These are phyloP conservation scores for Heterobasidion annosum DNA, from an alignment of 1,284 basidiomycete genomes.

Conservation along the genomic window DNA sequence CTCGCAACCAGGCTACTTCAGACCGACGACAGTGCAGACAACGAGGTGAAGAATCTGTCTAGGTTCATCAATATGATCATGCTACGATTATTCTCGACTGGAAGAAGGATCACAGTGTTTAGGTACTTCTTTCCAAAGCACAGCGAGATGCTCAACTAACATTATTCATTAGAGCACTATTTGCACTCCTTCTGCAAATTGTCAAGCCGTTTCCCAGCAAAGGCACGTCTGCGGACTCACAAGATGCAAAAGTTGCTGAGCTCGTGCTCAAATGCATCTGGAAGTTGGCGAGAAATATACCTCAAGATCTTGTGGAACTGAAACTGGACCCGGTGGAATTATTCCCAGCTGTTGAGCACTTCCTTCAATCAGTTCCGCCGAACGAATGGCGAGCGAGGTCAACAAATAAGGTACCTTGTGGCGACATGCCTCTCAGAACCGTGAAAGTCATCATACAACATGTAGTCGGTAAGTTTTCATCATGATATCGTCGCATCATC, in stretches of 20 bases:
- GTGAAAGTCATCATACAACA: slow-evolving; percentile 98
- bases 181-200: slow-evolving; percentile 80
- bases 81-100: slow-evolving; percentile 86
- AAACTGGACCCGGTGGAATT: slow-evolving; percentile 82
- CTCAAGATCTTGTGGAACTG: slow-evolving; percentile 79
- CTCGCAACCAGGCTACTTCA: slow-evolving; percentile 84
- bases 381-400: slow-evolving; percentile 93
- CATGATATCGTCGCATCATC: not conserved
- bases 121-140: slow-evolving; percentile 40
- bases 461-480: slow-evolving; percentile 68
- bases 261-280: slow-evolving; percentile 97
- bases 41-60: slow-evolving; percentile 80
- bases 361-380: slow-evolving; percentile 88
- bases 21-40: slow-evolving; percentile 75
- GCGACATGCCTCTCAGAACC: slow-evolving; percentile 94
- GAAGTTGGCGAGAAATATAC: slow-evolving; percentile 94
- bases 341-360: slow-evolving; percentile 91
- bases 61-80: slow-evolving; percentile 99
- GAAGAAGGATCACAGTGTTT: slow-evolving; percentile 87
- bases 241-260: slow-evolving; percentile 89
- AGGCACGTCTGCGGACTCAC: slow-evolving; percentile 58
- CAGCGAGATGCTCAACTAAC: slow-evolving; percentile 4
- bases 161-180: slow-evolving; percentile 51
- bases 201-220: slow-evolving; percentile 78
- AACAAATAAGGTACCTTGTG: slow-evolving; percentile 85